phyloP scores from a whole-genome alignment of 2,329 filamentous ascomycete genomes.

The Trichoderma koningii region DNA sequence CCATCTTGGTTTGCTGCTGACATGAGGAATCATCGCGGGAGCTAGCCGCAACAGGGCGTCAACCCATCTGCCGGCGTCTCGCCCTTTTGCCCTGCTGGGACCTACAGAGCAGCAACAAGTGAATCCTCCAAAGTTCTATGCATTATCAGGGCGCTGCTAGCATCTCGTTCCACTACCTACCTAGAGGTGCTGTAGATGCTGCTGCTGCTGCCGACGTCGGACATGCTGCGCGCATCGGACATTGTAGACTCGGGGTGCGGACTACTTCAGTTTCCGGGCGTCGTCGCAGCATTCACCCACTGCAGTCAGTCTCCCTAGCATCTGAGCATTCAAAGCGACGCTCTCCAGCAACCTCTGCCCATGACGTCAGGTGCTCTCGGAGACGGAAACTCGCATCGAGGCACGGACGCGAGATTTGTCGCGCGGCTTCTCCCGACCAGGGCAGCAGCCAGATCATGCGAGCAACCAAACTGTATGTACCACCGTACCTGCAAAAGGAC shows the following conservation, averaged over 20 bases:
- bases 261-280: no score
- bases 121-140: neutral
- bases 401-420: neutral
- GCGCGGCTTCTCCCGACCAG: constrained; percentile 19
- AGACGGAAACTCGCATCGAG: neutral
- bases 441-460: neutral
- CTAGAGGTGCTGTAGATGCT: neutral
- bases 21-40: constrained; percentile 8
- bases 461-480: neutral
- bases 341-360: neutral
- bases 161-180: no score
- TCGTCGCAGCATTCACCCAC: neutral
- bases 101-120: neutral
- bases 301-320: neutral
- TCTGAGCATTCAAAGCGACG: neutral
- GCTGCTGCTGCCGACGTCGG: constrained; percentile 6
- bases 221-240: neutral
- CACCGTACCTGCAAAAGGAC: neutral
- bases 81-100: neutral
- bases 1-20: neutral
- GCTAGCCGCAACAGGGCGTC: neutral
- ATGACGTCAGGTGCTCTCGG: neutral
- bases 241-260: no score
- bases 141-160: neutral
- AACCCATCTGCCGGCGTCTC: neutral